A percentile compares a stretch with the other conserved stretches of the same genome.
Conservation (phyloP, 2,329 filamentous ascomycete species). For the Aspergillus spinulosporus region DNA sequence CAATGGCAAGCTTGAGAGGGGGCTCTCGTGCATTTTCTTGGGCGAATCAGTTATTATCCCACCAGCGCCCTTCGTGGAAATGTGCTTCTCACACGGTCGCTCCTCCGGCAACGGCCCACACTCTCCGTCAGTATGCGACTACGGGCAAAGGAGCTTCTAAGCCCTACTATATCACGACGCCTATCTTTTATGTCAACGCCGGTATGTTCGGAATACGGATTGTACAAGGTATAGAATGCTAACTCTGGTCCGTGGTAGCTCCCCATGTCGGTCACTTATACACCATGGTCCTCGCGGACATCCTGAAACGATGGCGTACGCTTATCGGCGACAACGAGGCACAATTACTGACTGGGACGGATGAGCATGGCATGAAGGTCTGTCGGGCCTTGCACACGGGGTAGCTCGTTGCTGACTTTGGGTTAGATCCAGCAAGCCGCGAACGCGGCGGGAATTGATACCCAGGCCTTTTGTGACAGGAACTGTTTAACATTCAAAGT, state of each 20-base stretch:
- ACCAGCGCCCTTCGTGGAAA: slow-evolving; percentile 30
- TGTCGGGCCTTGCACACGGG: neutral
- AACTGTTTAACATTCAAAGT: slow-evolving; percentile 77
- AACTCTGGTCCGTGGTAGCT: slow-evolving; percentile 51
- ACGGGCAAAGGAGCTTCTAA: slow-evolving; percentile 51
- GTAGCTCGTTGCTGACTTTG: slow-evolving; percentile 20
- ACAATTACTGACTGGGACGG: slow-evolving; percentile 83
- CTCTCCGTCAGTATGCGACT: slow-evolving; percentile 34
- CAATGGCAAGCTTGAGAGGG: slow-evolving; percentile 32
- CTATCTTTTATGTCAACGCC: slow-evolving; percentile 99
- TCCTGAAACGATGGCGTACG: slow-evolving; percentile 86
- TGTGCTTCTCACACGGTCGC: slow-evolving; percentile 32
- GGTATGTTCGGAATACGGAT: slow-evolving; percentile 48
- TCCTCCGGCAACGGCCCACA: slow-evolving; percentile 18
- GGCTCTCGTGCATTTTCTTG: slow-evolving; percentile 34
- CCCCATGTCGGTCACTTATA: slow-evolving; percentile 96
- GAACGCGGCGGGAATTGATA: slow-evolving; percentile 65
- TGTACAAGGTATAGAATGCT: neutral
- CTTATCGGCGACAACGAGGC: slow-evolving; percentile 68
- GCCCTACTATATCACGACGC: slow-evolving; percentile 92
- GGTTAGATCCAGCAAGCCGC: slow-evolving; percentile 78
- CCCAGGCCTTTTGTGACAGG: slow-evolving; percentile 84
- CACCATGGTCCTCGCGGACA: slow-evolving; percentile 85
- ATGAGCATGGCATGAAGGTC: slow-evolving; percentile 94
- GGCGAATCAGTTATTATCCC: slow-evolving; percentile 28